phyloP scores from a whole-genome alignment of 129 eudicot species.

The Chrysanthemum makinoi region DNA sequence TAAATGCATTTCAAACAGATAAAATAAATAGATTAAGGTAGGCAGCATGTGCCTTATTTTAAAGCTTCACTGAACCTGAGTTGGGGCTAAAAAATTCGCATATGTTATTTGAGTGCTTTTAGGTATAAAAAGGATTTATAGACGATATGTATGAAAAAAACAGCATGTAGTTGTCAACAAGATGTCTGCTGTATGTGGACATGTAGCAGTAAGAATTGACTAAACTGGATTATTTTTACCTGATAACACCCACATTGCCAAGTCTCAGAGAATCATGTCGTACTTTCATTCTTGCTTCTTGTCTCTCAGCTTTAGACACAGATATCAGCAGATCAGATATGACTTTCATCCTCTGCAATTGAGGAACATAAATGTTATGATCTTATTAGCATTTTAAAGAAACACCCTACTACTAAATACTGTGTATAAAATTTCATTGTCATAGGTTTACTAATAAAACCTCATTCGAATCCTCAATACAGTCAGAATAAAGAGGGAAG shows the following conservation, averaged over 20 bases:
- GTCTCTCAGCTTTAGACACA: conserved; percentile 98
- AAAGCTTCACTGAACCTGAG: too few relatives aligned
- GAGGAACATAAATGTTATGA: conserved; percentile 8
- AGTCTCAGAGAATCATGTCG: conserved; percentile 93
- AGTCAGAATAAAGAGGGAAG: neutral
- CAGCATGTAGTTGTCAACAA: neutral
- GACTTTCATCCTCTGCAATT: conserved; percentile 81
- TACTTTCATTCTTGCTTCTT: conserved; percentile 94
- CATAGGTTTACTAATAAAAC: too few relatives aligned
- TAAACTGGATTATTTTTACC: conserved; percentile 42
- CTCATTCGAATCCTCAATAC: too few relatives aligned
- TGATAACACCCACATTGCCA: conserved; percentile 91
- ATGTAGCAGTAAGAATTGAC: neutral
- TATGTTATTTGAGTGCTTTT: neutral
- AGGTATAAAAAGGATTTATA: neutral
- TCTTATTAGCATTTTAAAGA: neutral
- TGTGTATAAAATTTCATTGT: too few relatives aligned
- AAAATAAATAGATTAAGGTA: neutral
- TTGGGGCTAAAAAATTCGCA: too few relatives aligned
- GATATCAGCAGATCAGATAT: conserved; percentile 88
- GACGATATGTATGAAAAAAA: neutral
- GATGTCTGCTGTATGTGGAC: neutral
- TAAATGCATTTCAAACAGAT: conserved; percentile 3
- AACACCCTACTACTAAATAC: neutral
- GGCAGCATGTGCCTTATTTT: neutral